These are phyloP conservation scores for Xanthoconium purpureum DNA, from an alignment of 768 basidiomycete species.

Conservation along the genomic window DNA sequence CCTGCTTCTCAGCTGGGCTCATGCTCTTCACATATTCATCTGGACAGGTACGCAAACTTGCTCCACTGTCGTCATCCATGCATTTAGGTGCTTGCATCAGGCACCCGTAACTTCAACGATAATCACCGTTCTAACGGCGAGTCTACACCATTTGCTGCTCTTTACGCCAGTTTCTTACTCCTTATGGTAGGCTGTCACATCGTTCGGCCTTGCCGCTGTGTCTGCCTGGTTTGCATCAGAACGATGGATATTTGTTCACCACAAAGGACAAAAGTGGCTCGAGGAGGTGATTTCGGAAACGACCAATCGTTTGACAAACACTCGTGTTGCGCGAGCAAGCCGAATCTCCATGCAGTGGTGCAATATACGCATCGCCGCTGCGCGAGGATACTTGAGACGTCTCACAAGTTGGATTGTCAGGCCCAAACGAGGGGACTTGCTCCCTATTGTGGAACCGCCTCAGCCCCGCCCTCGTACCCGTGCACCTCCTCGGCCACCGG, in stretches of 20 bases:
- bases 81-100: slow-evolving; percentile 36
- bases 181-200: slow-evolving; percentile 33
- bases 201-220: slow-evolving; percentile 46
- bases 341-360: slow-evolving; percentile 29
- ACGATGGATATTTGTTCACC: slow-evolving; percentile 45
- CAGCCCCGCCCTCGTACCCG: slow-evolving; percentile 16
- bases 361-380: slow-evolving; percentile 14
- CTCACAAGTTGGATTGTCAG: slow-evolving; percentile 26
- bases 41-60: slow-evolving; percentile 46
- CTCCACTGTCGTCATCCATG: slow-evolving; percentile 22
- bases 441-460: slow-evolving; percentile 22
- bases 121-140: slow-evolving; percentile 68
- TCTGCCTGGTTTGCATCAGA: slow-evolving; percentile 54
- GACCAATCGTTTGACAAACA: slow-evolving; percentile 25
- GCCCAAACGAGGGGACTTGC: slow-evolving; percentile 18
- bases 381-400: slow-evolving; percentile 22
- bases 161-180: slow-evolving; percentile 6
- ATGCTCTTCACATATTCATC: slow-evolving; percentile 78
- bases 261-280: slow-evolving; percentile 52
- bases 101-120: slow-evolving; percentile 59
- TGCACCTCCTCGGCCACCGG: slow-evolving; percentile 4
- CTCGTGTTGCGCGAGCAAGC: slow-evolving; percentile 24
- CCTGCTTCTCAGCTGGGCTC: slow-evolving; percentile 76
- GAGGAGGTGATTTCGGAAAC: slow-evolving; percentile 40
- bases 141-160: slow-evolving; percentile 4